Base-by-base conservation (phyloP, 2,329 filamentous ascomycete genomes). In the Fusarium beomiforme region DNA sequence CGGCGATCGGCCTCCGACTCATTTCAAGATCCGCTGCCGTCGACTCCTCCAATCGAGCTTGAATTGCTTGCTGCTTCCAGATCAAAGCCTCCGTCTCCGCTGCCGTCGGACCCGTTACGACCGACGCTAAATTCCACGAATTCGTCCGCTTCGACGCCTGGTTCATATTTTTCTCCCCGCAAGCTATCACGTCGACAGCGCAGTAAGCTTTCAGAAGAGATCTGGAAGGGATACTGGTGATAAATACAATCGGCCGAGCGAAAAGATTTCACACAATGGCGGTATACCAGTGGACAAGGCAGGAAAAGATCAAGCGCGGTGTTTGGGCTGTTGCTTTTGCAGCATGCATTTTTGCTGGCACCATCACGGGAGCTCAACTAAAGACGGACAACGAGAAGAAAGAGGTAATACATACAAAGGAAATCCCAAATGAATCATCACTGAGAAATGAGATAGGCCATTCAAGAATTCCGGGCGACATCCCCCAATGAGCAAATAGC, bases 371-470 rank as follows among this genome's bases (percentile, higher is more conserved):
- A 55, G 85, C 85, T 10, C 83, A 83, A 47, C 75, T 87, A 47
- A 87, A 86, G 78, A 81, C 81, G 50, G 83, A 85, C 64, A 79
- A 82, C 63, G 84, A 87, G 68, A 85, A 82, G 71, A 78, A 80
- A 67, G 77, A 84, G 73, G 85, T 85, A 64, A 41, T 75, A 67
- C 17, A 10, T 12, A 23, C 49, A 21, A 8, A 21, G 10, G 13
- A 42, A 11, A 14, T 8, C 21, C 4, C 13, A 39, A 39, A 6
- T 33, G 13, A 23, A 16, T 23, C n/a, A 10, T 19, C 29, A 21
- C 37, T 68, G 13, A 60, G 49, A 6, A 34, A 33, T 29, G 29
- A 19, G 16, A 56, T 16, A 82, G 80, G 77, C 77, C 12, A 79
- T 82, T 26, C 68, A 76, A 24, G 74, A 81, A 49, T 82, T 86